phyloP scores from a whole-genome alignment of 345 rosid species.

The Eucalyptus sideroxylon region DNA sequence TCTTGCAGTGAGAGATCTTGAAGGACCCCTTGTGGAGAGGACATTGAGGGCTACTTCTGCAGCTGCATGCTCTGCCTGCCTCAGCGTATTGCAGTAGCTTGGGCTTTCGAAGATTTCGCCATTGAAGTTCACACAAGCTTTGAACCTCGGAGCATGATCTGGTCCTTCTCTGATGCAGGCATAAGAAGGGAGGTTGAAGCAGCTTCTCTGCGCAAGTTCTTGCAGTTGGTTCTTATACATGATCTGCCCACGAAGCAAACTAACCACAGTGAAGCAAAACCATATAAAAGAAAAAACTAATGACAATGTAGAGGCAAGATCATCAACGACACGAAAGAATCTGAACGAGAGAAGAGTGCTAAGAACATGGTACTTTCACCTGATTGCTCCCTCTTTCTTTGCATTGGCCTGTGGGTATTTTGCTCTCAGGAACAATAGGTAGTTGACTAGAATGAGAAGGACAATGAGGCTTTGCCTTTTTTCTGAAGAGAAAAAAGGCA shows the following conservation, averaged over 20 bases:
- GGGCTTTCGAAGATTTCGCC: constrained; percentile 95
- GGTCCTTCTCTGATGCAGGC: constrained; percentile 95
- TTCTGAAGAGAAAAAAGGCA: neutral
- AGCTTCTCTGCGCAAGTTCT: constrained; percentile 99
- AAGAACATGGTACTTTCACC: neutral
- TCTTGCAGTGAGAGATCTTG: constrained; percentile 93
- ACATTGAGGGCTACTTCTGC: constrained; percentile 92
- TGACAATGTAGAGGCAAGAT: neutral
- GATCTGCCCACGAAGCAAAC: neutral
- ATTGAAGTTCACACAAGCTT: constrained; percentile 89
- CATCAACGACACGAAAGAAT: neutral
- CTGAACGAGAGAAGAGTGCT: neutral
- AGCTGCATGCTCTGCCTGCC: constrained; percentile 99
- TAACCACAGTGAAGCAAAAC: neutral
- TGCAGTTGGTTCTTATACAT: constrained; percentile 99
- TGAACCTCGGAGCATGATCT: constrained; percentile 98
- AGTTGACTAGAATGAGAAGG: neutral
- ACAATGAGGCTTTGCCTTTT: neutral
- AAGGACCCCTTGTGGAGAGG: constrained; percentile 84
- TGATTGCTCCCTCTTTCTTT: neutral
- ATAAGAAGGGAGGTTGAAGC: constrained; percentile 87
- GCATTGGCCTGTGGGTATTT: neutral
- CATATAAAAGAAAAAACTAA: neutral
- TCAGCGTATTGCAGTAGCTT: constrained; percentile 86
- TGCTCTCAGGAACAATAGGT: neutral